Evolutionary conservation across 2,329 filamentous ascomycete species (phyloP).

Genomic region (Lecanosticta acicola): DNA sequence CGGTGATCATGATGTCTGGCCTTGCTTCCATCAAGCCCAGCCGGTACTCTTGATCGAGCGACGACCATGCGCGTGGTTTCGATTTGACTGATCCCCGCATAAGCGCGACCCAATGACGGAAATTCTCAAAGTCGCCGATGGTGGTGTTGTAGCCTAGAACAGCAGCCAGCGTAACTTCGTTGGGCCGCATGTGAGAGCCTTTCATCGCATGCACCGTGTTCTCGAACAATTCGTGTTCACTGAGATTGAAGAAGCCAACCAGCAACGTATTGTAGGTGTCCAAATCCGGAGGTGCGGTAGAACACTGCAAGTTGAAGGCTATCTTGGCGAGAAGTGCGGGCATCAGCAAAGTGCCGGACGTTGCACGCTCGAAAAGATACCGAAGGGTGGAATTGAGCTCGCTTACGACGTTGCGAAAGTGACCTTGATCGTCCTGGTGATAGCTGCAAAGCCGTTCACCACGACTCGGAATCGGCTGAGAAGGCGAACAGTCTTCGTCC

Average conservation of each 20-base stretch:
- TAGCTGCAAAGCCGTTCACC: slow-evolving; percentile 29
- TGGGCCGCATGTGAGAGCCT: slow-evolving; percentile 30
- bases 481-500: too few species aligned
- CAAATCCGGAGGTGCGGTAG: slow-evolving; percentile 55
- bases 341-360: slow-evolving; percentile 6
- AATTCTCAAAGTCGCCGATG: slow-evolving; percentile 29
- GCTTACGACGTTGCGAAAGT: slow-evolving; percentile 26
- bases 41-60: neutral
- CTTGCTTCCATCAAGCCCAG: slow-evolving; percentile 38
- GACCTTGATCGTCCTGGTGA: slow-evolving; percentile 35
- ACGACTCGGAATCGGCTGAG: too few species aligned
- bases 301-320: slow-evolving; percentile 61
- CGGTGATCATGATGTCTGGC: slow-evolving; percentile 34
- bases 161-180: slow-evolving; percentile 40
- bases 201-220: neutral
- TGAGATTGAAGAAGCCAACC: slow-evolving; percentile 50
- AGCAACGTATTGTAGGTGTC: slow-evolving; percentile 68
- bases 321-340: slow-evolving; percentile 36
- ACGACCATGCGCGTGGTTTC: neutral
- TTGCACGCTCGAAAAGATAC: slow-evolving; percentile 23
- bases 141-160: slow-evolving; percentile 39
- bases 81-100: slow-evolving; percentile 37
- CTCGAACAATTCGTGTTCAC: slow-evolving; percentile 24
- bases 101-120: slow-evolving; percentile 36
- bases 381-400: slow-evolving; percentile 25